Evolutionary conservation across 768 basidiomycete genomes (phyloP).

Genomic region (Postia placenta): DNA sequence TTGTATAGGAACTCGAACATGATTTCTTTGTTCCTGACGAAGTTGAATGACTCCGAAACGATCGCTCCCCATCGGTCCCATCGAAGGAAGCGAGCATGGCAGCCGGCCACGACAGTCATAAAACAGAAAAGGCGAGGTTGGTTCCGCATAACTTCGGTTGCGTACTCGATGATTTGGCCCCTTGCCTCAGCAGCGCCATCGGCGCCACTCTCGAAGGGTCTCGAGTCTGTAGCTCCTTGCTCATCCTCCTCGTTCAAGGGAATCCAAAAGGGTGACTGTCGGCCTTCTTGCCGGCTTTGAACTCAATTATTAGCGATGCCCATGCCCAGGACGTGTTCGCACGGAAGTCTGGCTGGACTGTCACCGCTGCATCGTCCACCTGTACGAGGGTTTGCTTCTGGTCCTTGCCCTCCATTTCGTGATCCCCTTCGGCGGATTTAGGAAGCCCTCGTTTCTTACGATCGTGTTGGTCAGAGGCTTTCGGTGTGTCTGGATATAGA

Average conservation of each 20-base stretch:
- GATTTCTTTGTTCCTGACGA: conserved; percentile 5
- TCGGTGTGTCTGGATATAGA: background rate
- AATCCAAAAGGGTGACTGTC: background rate
- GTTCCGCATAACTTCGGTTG: conserved; percentile 14
- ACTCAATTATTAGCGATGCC: background rate
- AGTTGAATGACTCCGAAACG: conserved; percentile 24
- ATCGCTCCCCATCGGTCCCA: conserved; percentile 27
- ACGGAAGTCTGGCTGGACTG: background rate
- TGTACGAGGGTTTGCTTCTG: background rate
- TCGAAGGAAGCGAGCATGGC: conserved; percentile 1
- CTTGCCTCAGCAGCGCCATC: background rate
- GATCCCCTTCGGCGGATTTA: no score
- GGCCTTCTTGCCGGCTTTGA: background rate
- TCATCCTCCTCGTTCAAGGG: background rate
- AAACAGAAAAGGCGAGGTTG: conserved; percentile 19
- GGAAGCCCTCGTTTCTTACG: no score
- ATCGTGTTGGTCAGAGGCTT: no score
- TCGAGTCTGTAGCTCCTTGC: no score
- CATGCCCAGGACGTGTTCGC: background rate
- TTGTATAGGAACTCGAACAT: conserved; percentile 1
- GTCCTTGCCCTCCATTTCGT: background rate
- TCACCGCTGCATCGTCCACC: no score
- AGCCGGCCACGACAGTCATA: background rate
- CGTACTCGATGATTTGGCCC: conserved; percentile 7
- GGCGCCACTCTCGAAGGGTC: background rate